These are phyloP conservation scores for Mycena alexandri DNA, from an alignment of 768 basidiomycete genomes.

Conservation along the genomic window DNA sequence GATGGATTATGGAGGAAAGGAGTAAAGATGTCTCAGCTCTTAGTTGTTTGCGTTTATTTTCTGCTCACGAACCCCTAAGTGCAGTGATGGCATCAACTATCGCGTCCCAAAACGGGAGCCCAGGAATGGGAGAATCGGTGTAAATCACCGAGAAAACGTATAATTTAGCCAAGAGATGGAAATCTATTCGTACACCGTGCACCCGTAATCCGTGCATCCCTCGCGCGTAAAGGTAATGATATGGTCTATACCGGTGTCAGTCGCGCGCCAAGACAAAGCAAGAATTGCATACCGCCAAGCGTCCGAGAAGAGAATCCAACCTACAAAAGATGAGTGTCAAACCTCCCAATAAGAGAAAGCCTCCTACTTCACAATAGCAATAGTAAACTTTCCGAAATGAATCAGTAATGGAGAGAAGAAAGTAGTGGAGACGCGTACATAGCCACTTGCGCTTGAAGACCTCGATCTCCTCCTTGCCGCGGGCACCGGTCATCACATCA, in stretches of 20 bases:
- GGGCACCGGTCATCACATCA: conserved; percentile 59
- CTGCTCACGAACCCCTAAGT: too few relatives aligned
- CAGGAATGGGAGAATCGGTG: too few relatives aligned
- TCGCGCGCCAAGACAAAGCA: neutral
- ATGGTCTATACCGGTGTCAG: conserved; percentile 57
- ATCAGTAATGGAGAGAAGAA: conserved; percentile 4
- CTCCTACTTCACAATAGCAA: conserved; percentile 40
- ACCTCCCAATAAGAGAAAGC: neutral
- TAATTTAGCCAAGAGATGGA: too few relatives aligned
- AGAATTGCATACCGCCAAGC: conserved; percentile 63
- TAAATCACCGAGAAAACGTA: too few relatives aligned
- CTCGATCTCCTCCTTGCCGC: conserved; percentile 68
- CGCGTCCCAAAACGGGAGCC: neutral
- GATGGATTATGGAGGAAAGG: too few relatives aligned
- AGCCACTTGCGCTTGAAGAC: conserved; percentile 84
- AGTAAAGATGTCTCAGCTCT: too few relatives aligned
- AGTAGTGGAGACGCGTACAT: conserved; percentile 57
- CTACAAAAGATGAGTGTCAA: conserved; percentile 74
- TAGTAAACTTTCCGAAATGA: conserved; percentile 56
- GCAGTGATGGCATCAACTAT: conserved; percentile 9
- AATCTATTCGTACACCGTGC: conserved; percentile 53
- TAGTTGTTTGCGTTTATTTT: too few relatives aligned
- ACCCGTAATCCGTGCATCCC: conserved; percentile 71
- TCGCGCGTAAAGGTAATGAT: conserved; percentile 76
- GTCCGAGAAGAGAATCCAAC: conserved; percentile 78